A percentile compares a stretch with the other conserved stretches of the same genome.
Evolutionary conservation across 345 rosid species (phyloP).

Genomic region (Laguncularia racemosa): DNA sequence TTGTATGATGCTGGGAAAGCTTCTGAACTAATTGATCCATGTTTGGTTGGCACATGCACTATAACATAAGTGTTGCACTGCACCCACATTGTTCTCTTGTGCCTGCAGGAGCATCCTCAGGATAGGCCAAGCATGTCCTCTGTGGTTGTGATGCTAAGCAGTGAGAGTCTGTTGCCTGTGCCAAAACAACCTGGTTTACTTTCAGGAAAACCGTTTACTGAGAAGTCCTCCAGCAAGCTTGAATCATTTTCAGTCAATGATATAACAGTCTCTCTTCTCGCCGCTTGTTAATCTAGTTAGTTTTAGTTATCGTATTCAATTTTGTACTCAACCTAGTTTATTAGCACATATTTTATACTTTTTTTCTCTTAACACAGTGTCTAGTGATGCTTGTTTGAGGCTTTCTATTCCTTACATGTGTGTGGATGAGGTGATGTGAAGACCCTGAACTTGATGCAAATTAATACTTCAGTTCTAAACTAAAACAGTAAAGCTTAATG

Average conservation of each 20-base stretch:
- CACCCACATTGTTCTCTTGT: constrained; percentile 24
- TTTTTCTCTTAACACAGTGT: no score
- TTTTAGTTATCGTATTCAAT: no score
- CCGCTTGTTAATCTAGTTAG: constrained; percentile 11
- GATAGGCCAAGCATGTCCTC: constrained; percentile 29
- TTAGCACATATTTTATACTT: no score
- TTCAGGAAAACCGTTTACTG: constrained; percentile 16
- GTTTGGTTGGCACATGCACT: no score
- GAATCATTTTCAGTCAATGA: constrained; percentile 22
- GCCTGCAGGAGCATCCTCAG: constrained; percentile 25
- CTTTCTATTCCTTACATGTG: no score
- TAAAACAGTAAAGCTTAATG: no score
- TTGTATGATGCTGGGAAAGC: constrained; percentile 6
- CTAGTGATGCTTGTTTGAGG: no score
- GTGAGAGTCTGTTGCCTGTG: constrained; percentile 24
- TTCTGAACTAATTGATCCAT: no score
- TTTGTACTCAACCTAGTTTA: no score
- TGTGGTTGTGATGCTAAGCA: constrained; percentile 25
- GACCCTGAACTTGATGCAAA: no score
- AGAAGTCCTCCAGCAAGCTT: constrained; percentile 11
- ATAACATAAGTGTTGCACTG: constrained; percentile 7
- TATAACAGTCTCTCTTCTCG: constrained; percentile 18
- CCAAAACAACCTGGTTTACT: constrained; percentile 25
- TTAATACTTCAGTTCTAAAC: no score
- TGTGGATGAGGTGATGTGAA: no score